These are phyloP conservation scores for Neurospora sp. DNA, from an alignment of 495 filamentous ascomycete species.

Conservation along the genomic window DNA sequence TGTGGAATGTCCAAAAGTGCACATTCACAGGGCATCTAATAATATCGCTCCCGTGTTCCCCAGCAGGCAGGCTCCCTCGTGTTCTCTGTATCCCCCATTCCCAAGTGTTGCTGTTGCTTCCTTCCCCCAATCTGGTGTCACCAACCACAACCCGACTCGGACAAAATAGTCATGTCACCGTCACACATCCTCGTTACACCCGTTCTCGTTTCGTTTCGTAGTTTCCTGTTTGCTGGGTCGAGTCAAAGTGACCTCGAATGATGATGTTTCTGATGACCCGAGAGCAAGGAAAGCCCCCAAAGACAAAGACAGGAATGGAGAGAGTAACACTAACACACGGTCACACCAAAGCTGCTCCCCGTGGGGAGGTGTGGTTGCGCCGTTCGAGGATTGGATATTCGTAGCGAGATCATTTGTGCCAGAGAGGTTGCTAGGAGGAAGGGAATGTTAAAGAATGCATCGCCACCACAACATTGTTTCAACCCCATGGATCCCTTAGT, in stretches of 20 bases:
- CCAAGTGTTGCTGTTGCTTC: background rate
- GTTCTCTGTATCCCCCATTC: background rate
- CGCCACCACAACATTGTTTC: background rate
- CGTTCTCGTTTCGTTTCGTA: background rate
- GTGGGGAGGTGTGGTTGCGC: background rate
- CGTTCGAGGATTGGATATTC: background rate
- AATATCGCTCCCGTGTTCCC: background rate
- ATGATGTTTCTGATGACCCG: background rate
- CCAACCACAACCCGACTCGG: background rate
- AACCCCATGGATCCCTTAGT: background rate
- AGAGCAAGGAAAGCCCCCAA: too few relatives aligned
- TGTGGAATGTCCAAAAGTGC: background rate
- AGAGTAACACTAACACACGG: background rate
- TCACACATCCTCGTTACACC: background rate
- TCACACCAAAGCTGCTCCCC: background rate
- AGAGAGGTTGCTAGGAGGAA: background rate
- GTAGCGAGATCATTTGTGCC: background rate
- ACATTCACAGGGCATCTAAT: background rate
- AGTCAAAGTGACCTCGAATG: background rate
- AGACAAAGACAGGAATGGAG: background rate
- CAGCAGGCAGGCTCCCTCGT: background rate
- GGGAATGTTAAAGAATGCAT: background rate
- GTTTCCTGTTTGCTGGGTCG: background rate
- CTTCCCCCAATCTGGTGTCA: background rate
- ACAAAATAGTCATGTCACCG: background rate